These are phyloP conservation scores for Fistulifera pelliculosa DNA, from an alignment of 108 stramenopile species.

Conservation along the genomic window DNA sequence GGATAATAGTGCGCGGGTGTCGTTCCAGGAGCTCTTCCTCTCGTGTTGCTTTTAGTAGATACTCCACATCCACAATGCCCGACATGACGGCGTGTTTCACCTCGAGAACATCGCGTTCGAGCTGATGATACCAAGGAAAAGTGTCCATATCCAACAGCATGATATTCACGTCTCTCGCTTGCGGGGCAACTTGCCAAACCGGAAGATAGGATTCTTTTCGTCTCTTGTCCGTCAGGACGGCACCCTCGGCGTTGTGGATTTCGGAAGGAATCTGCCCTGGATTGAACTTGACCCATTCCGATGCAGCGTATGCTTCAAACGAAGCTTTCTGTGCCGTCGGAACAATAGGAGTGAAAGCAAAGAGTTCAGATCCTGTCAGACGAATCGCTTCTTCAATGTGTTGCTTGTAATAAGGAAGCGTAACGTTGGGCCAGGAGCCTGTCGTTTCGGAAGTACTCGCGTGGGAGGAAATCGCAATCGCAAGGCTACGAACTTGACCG, in stretches of 20 bases:
- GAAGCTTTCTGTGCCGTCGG: no score
- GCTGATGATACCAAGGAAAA: no score
- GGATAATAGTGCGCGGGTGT: no score
- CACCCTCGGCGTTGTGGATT: no score
- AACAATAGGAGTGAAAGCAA: conserved; percentile 1
- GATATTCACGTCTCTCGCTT: neutral
- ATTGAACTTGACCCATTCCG: neutral
- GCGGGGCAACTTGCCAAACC: conserved; percentile 1
- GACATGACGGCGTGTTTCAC: no score
- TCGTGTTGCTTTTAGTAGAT: no score
- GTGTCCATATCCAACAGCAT: no score
- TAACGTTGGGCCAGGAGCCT: conserved; percentile 39
- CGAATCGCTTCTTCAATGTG: neutral
- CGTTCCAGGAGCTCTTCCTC: no score
- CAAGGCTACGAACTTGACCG: conserved; percentile 19
- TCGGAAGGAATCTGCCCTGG: no score
- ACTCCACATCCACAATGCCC: no score
- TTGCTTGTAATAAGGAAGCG: conserved; percentile 30
- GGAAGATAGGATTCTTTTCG: neutral
- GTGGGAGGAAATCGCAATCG: conserved; percentile 30
- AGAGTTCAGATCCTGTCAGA: conserved; percentile 1
- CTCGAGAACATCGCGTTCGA: no score
- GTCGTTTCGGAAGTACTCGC: conserved; percentile 9
- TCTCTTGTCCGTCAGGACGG: no score
- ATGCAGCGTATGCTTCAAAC: neutral